phyloP scores from a whole-genome alignment of 805 yeast genomes.

The Cyberlindnera maclurae region DNA sequence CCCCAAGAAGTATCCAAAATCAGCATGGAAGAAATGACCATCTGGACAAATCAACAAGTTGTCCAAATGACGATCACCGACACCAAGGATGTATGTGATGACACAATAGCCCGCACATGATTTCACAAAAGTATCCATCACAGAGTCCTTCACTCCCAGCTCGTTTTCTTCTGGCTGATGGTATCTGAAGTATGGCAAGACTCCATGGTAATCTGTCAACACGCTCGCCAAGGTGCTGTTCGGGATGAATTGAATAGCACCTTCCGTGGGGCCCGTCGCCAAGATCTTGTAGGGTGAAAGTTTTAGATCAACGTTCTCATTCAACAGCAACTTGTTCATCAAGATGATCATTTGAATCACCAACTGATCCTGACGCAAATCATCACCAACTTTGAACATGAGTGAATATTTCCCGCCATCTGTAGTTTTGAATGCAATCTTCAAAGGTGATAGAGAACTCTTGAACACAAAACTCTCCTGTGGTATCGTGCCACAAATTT shows the following conservation, averaged over 20 bases:
- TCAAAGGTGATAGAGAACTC: conserved; percentile 83
- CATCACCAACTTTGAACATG: conserved; percentile 94
- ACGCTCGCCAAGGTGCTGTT: conserved; percentile 84
- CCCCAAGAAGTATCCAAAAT: conserved; percentile 93
- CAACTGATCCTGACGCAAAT: conserved; percentile 90
- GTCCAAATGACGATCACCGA: conserved; percentile 95
- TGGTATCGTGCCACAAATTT: conserved; percentile 69
- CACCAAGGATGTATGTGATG: conserved; percentile 87
- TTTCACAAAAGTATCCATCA: conserved; percentile 89
- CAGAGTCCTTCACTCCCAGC: conserved; percentile 35
- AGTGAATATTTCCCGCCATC: conserved; percentile 55
- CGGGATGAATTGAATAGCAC: conserved; percentile 91
- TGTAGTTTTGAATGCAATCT: conserved; percentile 64
- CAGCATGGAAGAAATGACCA: conserved; percentile 94
- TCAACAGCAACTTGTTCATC: conserved; percentile 82
- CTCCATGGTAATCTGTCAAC: conserved; percentile 65
- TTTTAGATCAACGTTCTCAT: conserved; percentile 84
- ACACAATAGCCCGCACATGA: conserved; percentile 98
- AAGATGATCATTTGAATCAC: conserved; percentile 88
- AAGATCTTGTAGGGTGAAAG: conserved; percentile 84
- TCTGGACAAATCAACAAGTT: conserved; percentile 76
- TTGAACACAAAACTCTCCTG: conserved; percentile 83
- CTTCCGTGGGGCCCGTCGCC: conserved; percentile 88
- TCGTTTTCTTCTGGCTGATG: conserved; percentile 52
- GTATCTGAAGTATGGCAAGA: conserved; percentile 59